Conservation (phyloP, 2,329 filamentous ascomycete species). For the Colletotrichum phormii region DNA sequence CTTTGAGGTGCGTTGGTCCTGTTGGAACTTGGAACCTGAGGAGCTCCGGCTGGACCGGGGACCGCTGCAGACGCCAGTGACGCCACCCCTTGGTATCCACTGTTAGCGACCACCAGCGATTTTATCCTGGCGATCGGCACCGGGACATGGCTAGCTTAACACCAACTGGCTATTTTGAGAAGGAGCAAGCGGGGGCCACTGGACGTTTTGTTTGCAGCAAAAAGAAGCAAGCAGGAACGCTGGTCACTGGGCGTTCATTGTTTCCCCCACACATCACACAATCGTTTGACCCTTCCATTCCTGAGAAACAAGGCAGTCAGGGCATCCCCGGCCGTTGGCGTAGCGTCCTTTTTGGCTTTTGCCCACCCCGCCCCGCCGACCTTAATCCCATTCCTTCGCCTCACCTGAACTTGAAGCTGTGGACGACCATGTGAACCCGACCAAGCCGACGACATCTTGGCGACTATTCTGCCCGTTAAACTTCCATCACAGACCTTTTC, state of each 20-base stretch:
- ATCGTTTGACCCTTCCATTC: neutral
- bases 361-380: neutral
- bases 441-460: neutral
- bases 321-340: constrained; percentile 5
- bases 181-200: neutral
- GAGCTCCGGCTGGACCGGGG: constrained; percentile 20
- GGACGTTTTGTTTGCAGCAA: constrained; percentile 11
- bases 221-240: neutral
- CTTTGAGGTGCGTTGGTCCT: neutral
- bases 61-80: constrained; percentile 23
- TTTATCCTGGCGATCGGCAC: constrained; percentile 25
- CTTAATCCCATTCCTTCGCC: constrained; percentile 1
- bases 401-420: constrained; percentile 35
- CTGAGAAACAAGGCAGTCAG: neutral
- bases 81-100: constrained; percentile 14
- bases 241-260: neutral
- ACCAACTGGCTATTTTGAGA: constrained; percentile 19
- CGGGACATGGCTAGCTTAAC: constrained; percentile 18
- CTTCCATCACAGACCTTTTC: constrained; percentile 10
- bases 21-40: neutral
- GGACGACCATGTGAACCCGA: neutral
- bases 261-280: constrained; percentile 1
- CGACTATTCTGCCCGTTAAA: neutral
- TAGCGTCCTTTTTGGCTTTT: neutral
- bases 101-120: constrained; percentile 16